Conservation (phyloP, 768 basidiomycete species). For the Trametes cubensis region DNA sequence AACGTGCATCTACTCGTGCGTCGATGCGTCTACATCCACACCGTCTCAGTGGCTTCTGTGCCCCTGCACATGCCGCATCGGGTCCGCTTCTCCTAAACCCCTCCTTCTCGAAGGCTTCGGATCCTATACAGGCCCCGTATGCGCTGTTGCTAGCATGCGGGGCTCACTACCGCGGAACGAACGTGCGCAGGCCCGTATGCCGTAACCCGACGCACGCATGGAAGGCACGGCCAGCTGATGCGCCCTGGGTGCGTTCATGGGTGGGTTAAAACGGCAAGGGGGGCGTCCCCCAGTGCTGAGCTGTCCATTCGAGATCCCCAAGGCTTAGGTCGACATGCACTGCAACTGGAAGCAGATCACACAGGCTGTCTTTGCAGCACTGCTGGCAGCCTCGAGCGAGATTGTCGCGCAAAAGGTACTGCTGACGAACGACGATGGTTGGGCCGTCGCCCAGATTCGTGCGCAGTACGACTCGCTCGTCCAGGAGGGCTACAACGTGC, state of each 20-base stretch:
- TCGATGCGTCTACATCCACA: too few relatives aligned
- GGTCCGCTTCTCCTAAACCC: too few relatives aligned
- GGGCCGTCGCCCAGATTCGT: conserved; percentile 51
- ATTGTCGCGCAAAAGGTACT: conserved; percentile 29
- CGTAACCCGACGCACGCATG: background rate
- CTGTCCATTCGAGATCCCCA: too few relatives aligned
- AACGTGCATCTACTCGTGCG: too few relatives aligned
- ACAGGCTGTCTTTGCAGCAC: too few relatives aligned
- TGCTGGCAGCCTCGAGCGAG: background rate
- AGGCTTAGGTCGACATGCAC: too few relatives aligned
- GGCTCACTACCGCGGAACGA: background rate
- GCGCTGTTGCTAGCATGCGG: background rate
- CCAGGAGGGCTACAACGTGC: conserved; percentile 43
- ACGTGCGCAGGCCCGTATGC: background rate
- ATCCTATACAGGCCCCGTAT: background rate
- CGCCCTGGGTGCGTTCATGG: background rate
- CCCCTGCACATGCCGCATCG: too few relatives aligned
- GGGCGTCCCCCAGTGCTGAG: too few relatives aligned
- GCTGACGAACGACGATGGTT: conserved; percentile 42
- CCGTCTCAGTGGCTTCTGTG: too few relatives aligned
- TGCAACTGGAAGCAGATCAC: too few relatives aligned
- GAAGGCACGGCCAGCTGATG: background rate
- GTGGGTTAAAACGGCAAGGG: background rate
- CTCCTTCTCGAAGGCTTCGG: background rate
- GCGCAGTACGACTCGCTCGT: conserved; percentile 44